These are phyloP conservation scores for Yamadazyma trypodendri DNA, from an alignment of 1,139 yeast species.

Conservation along the genomic window DNA sequence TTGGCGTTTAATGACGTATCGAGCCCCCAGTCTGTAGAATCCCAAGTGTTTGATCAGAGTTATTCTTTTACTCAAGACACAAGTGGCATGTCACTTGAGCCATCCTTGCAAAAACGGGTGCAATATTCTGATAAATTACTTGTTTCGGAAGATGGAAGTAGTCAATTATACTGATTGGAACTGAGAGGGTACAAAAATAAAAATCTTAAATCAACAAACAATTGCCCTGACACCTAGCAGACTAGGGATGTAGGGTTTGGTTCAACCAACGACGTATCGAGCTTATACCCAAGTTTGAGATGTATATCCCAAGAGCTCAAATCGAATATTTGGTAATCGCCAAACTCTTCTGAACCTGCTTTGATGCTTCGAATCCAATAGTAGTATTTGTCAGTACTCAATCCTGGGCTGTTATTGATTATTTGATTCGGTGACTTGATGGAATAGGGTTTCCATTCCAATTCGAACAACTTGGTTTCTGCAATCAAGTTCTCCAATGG, in stretches of 20 bases:
- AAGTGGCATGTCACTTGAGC: slow-evolving; percentile 1
- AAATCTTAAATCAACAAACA: not conserved
- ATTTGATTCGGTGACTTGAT: slow-evolving; percentile 12
- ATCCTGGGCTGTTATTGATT: slow-evolving; percentile 8
- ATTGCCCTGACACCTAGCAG: not conserved
- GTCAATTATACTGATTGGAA: not conserved
- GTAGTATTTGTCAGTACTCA: slow-evolving; percentile 19
- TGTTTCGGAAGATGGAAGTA: not conserved
- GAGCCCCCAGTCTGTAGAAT: not conserved
- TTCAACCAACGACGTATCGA: slow-evolving; percentile 14
- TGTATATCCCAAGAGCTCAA: slow-evolving; percentile 44
- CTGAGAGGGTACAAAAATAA: not conserved
- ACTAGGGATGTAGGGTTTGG: slow-evolving; percentile 8
- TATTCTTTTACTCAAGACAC: slow-evolving; percentile 1
- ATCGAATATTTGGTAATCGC: slow-evolving; percentile 47
- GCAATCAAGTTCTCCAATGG: slow-evolving; percentile 50
- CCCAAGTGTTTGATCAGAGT: not conserved
- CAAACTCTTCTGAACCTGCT: slow-evolving; percentile 15
- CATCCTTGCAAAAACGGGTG: not conserved
- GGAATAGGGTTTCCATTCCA: slow-evolving; percentile 47
- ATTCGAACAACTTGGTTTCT: slow-evolving; percentile 37
- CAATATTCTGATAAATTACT: not conserved
- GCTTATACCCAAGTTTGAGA: slow-evolving; percentile 33
- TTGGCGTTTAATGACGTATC: not conserved
- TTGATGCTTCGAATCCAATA: slow-evolving; percentile 40